Percentiles rank a stretch among this genome's conserved stretches.
Conservation (phyloP, 2,329 filamentous ascomycete species). For the Tolypocladium cylindrosporum region DNA sequence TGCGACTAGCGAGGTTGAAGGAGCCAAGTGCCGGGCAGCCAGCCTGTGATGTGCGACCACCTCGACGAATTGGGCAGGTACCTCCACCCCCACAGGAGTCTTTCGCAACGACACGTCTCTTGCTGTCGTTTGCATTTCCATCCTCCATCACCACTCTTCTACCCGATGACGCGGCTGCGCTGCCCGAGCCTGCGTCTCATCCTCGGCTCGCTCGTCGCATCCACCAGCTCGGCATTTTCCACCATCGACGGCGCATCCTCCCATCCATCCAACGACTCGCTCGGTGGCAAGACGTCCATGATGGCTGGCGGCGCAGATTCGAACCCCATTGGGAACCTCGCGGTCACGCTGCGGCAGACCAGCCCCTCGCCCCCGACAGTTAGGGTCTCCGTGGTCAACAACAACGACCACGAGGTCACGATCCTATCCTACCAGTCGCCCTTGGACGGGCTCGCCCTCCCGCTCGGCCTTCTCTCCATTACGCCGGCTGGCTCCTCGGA, state of each 20-base stretch:
- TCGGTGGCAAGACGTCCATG: background rate
- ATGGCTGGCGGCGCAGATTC: background rate
- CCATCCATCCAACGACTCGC: slow-evolving; percentile 1
- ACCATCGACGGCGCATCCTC: background rate
- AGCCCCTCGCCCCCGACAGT: slow-evolving; percentile 22
- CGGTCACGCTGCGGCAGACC: slow-evolving; percentile 21
- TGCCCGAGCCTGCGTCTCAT: background rate
- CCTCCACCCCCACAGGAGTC: background rate
- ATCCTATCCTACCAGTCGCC: slow-evolving; percentile 28
- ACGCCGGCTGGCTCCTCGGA: slow-evolving; percentile 15
- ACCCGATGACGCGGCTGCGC: background rate
- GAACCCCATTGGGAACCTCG: slow-evolving; percentile 14
- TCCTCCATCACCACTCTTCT: background rate
- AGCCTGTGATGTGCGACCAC: background rate
- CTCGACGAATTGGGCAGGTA: background rate
- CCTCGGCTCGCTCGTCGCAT: background rate
- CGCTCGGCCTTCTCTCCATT: slow-evolving; percentile 24
- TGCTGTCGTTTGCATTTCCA: background rate
- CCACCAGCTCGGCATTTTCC: background rate
- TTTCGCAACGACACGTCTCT: background rate
- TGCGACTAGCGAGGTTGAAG: background rate
- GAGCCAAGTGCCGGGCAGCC: background rate
- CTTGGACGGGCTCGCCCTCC: slow-evolving; percentile 23
- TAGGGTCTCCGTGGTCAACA: slow-evolving; percentile 25
- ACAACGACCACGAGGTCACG: slow-evolving; percentile 21